Percentiles rank a stretch among this genome's conserved stretches.
Conservation (phyloP, 2,329 filamentous ascomycete genomes). For the Colletotrichum sublineola region DNA sequence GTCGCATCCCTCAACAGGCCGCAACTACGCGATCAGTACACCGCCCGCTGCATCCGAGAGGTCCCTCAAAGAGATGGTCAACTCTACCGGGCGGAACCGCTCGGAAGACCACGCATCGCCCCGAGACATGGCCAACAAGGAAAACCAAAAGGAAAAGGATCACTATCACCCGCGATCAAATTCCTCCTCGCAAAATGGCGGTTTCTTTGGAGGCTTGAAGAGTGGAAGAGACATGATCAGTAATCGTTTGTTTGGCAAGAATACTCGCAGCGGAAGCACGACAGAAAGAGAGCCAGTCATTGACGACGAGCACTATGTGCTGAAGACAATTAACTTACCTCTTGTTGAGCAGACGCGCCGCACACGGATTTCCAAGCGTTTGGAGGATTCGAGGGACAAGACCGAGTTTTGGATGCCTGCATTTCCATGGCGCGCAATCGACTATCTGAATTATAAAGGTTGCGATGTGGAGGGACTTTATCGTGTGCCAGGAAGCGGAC, state of each 20-base stretch:
- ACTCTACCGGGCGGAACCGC: conserved; percentile 74
- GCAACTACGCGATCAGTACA: conserved; percentile 66
- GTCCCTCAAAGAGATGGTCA: conserved; percentile 77
- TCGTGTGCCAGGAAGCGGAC: conserved; percentile 89
- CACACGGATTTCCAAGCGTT: conserved; percentile 89
- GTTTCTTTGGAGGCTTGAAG: conserved; percentile 81
- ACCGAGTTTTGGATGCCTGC: conserved; percentile 99
- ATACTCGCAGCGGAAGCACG: conserved; percentile 78
- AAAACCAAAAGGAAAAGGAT: conserved; percentile 44
- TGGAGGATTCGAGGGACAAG: conserved; percentile 92
- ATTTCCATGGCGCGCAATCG: conserved; percentile 94
- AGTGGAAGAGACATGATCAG: conserved; percentile 84
- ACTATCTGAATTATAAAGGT: conserved; percentile 95
- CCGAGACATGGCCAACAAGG: conserved; percentile 61
- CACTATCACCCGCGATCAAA: conserved; percentile 60
- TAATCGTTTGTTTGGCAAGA: conserved; percentile 86
- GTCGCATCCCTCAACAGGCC: conserved; percentile 48
- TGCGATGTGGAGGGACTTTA: conserved; percentile 96
- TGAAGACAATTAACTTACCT: conserved; percentile 88
- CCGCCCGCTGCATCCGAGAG: conserved; percentile 76
- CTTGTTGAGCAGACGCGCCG: conserved; percentile 90
- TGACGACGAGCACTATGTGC: conserved; percentile 86
- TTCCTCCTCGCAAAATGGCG: conserved; percentile 69
- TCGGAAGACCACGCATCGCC: conserved; percentile 75
- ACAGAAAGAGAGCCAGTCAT: conserved; percentile 74